phyloP scores from a whole-genome alignment of 208 protist genomes.

The Trypanosoma platydactyli region DNA sequence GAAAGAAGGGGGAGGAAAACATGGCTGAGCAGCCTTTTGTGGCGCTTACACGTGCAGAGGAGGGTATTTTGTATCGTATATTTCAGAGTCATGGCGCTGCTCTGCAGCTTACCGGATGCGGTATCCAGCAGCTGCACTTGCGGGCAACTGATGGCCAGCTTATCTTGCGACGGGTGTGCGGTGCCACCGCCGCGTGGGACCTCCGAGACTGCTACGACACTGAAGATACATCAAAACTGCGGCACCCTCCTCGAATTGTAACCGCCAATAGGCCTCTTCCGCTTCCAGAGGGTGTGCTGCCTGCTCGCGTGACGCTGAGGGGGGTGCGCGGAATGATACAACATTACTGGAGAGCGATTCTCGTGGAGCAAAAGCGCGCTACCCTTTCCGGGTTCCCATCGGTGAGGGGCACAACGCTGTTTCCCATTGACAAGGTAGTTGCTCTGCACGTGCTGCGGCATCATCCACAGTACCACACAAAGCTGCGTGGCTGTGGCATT shows the following conservation, averaged over 20 bases:
- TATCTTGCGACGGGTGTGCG: conserved; percentile 48
- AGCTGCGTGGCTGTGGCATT: conserved; percentile 60
- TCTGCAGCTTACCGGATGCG: conserved; percentile 48
- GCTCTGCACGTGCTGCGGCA: conserved; percentile 60
- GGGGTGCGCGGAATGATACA: conserved; percentile 55
- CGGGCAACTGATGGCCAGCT: conserved; percentile 28
- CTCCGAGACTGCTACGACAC: conserved; percentile 51
- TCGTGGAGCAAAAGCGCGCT: conserved; percentile 3
- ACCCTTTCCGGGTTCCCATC: not conserved
- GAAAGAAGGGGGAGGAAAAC: not conserved
- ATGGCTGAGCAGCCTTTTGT: conserved; percentile 27
- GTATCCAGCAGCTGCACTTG: conserved; percentile 46
- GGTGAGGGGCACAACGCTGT: conserved; percentile 39
- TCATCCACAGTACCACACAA: conserved; percentile 63
- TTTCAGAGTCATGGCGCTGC: conserved; percentile 59
- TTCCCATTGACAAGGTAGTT: conserved; percentile 43
- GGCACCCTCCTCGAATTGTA: conserved; percentile 10
- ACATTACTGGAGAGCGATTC: conserved; percentile 47
- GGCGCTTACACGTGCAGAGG: conserved; percentile 50
- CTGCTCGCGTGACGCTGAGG: conserved; percentile 31
- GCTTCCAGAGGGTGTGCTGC: conserved; percentile 37
- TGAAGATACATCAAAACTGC: not conserved
- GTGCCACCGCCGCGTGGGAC: conserved; percentile 43
- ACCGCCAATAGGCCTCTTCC: conserved; percentile 15
- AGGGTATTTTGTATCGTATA: conserved; percentile 60